Conservation (phyloP, 2,329 filamentous ascomycete genomes). For the Pestalotiopsis sp. region DNA sequence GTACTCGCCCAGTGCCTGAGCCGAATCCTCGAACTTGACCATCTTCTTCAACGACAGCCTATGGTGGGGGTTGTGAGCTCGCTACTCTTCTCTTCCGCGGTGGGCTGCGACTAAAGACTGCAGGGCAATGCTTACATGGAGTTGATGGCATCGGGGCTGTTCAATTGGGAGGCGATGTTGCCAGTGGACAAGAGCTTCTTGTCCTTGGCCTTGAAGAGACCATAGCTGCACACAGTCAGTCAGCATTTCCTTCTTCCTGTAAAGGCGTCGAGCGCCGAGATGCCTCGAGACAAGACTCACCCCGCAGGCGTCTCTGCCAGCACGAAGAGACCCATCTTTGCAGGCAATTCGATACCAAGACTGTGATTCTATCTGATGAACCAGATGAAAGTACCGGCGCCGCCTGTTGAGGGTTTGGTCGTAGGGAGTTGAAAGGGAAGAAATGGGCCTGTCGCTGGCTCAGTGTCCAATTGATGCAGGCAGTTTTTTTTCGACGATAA, state of each 20-base stretch:
- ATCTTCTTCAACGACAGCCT: slow-evolving; percentile 97
- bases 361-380: neutral
- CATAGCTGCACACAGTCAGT: slow-evolving; percentile 67
- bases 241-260: slow-evolving; percentile 16
- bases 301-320: slow-evolving; percentile 89
- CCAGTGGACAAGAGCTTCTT: slow-evolving; percentile 96
- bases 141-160: slow-evolving; percentile 81
- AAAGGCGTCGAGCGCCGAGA: neutral
- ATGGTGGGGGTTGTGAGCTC: neutral
- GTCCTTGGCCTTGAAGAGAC: slow-evolving; percentile 96
- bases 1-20: slow-evolving; percentile 87
- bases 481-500: slow-evolving; percentile 7
- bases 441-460: neutral
- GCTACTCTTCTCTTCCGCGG: slow-evolving; percentile 11
- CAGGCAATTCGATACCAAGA: slow-evolving; percentile 20
- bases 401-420: neutral
- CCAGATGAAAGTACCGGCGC: neutral
- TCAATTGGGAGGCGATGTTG: slow-evolving; percentile 73
- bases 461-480: slow-evolving; percentile 2
- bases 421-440: neutral
- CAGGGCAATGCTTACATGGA: slow-evolving; percentile 69
- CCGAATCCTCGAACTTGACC: slow-evolving; percentile 93
- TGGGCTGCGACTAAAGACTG: slow-evolving; percentile 4
- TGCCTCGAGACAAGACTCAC: slow-evolving; percentile 45
- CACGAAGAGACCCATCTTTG: slow-evolving; percentile 85